These are phyloP conservation scores for Malus hybrid DNA, from an alignment of 331 rosid species.

Conservation along the genomic window DNA sequence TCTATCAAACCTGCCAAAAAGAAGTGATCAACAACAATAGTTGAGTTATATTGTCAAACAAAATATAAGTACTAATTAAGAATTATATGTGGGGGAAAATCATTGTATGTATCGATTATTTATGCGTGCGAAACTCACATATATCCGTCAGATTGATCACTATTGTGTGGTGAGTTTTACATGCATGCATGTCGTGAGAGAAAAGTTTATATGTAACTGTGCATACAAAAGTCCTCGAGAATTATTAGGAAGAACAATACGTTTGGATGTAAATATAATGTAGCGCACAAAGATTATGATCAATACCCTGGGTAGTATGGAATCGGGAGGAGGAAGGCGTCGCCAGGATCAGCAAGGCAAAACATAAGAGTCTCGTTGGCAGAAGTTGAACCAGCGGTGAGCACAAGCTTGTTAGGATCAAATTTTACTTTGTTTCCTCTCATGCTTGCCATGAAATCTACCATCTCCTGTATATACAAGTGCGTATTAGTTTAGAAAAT, in stretches of 20 bases:
- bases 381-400: constrained; percentile 78
- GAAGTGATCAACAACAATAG: background rate
- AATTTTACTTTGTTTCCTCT: constrained; percentile 53
- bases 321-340: constrained; percentile 78
- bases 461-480: constrained; percentile 41
- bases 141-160: background rate
- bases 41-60: background rate
- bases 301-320: constrained; percentile 91
- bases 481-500: background rate
- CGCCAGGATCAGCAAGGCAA: constrained; percentile 72
- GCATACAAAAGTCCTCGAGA: background rate
- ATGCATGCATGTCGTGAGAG: background rate
- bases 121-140: background rate
- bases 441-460: constrained; percentile 49
- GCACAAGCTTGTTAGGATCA: constrained; percentile 52
- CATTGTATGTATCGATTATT: background rate
- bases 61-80: background rate
- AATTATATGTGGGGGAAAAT: background rate
- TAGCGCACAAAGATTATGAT: background rate
- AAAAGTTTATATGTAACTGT: background rate
- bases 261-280: background rate
- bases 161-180: background rate
- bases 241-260: background rate
- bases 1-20: constrained; percentile 59
- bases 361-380: constrained; percentile 89